A percentile compares a stretch with the other conserved stretches of the same genome.
Evolutionary conservation across 2,329 filamentous ascomycete genomes (phyloP).

Genomic region (Colletotrichum cordylinicola): DNA sequence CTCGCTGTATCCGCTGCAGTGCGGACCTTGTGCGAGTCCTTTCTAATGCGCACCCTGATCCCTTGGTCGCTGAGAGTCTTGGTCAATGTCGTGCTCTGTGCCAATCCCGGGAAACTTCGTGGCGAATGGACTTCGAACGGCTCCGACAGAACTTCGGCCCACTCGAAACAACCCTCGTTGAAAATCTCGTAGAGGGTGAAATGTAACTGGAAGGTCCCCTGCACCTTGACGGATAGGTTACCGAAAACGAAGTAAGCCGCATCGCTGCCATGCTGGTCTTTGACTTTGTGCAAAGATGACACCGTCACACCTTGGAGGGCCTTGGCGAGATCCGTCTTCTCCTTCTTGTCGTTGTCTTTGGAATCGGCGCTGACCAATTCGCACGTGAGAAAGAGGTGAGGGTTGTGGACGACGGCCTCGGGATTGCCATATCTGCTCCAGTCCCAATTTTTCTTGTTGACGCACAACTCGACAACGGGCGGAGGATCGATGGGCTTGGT

Average conservation of each 20-base stretch:
- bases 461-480: conserved; percentile 77
- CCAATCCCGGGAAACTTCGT: conserved; percentile 80
- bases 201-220: conserved; percentile 74
- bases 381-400: conserved; percentile 55
- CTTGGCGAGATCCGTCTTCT: conserved; percentile 42
- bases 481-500: conserved; percentile 90
- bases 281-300: conserved; percentile 82
- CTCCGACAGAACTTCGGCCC: conserved; percentile 58
- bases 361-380: conserved; percentile 45
- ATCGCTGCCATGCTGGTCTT: conserved; percentile 78
- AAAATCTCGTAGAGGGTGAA: conserved; percentile 75
- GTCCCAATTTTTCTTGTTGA: conserved; percentile 50
- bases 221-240: conserved; percentile 79
- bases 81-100: conserved; percentile 80
- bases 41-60: conserved; percentile 80
- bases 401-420: conserved; percentile 36
- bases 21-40: conserved; percentile 71
- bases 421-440: conserved; percentile 40
- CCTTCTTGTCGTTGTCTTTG: conserved; percentile 29
- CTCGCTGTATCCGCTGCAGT: conserved; percentile 46
- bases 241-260: conserved; percentile 92
- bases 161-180: conserved; percentile 25
- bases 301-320: conserved; percentile 72
- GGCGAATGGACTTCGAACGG: conserved; percentile 69
- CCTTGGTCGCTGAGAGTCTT: conserved; percentile 87